Evolutionary conservation across 257 asterid genomes (phyloP).

Genomic region (Nemophila menziesii): DNA sequence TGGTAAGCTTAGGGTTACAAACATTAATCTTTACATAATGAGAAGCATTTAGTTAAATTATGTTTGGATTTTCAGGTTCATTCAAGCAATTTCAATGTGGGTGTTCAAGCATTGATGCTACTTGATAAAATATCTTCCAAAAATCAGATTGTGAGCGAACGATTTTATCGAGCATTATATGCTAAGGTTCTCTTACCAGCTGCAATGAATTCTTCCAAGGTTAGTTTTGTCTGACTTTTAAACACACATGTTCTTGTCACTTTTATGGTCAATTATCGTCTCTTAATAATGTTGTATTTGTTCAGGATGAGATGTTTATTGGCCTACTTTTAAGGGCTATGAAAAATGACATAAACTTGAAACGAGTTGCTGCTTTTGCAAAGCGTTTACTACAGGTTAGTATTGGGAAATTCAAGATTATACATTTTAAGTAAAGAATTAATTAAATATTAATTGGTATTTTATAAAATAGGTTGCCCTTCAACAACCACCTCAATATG

Average conservation of each 20-base stretch:
- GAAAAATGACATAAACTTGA: conserved; percentile 87
- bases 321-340: conserved; percentile 14
- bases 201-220: conserved; percentile 97
- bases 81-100: conserved; percentile 88
- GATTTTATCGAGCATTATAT: conserved; percentile 94
- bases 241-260: not conserved
- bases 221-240: conserved; percentile 6
- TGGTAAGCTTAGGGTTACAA: conserved; percentile 33
- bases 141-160: conserved; percentile 85
- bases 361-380: conserved; percentile 80
- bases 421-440: not conserved
- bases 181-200: conserved; percentile 85
- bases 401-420: not conserved
- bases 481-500: conserved; percentile 95
- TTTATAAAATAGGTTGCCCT: conserved; percentile 48
- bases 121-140: conserved; percentile 88
- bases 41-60: not conserved
- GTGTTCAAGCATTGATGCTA: conserved; percentile 95
- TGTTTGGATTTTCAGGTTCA: conserved; percentile 43
- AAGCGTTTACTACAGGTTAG: conserved; percentile 88
- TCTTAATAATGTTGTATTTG: conserved; percentile 4
- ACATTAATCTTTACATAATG: not conserved
- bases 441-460: conserved; percentile 3
- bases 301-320: conserved; percentile 81
- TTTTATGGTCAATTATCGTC: not conserved